Conservation (phyloP, 1,284 basidiomycete species). For the Trametes hirsuta region DNA sequence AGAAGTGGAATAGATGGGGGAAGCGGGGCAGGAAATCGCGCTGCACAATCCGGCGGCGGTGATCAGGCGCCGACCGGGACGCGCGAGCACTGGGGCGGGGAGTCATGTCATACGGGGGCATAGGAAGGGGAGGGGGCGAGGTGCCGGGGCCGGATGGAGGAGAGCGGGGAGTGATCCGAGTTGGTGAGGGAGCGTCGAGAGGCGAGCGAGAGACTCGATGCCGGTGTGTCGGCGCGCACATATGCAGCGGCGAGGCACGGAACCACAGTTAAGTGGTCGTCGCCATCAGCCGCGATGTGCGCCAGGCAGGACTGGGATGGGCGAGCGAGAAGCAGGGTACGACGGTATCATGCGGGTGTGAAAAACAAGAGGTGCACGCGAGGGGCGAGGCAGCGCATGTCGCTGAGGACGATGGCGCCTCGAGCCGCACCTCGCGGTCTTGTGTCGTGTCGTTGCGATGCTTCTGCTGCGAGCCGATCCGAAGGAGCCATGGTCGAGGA, state of each 20-base stretch:
- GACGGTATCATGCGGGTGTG: constrained; percentile 31
- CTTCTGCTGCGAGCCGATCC: constrained; percentile 48
- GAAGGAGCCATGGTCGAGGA: constrained; percentile 49
- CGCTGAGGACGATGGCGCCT: constrained; percentile 47
- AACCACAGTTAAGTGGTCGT: constrained; percentile 80
- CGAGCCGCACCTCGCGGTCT: constrained; percentile 60
- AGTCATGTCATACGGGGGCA: constrained; percentile 13
- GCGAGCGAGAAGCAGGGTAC: constrained; percentile 48
- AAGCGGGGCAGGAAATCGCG: constrained; percentile 12
- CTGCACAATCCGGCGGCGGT: constrained; percentile 27
- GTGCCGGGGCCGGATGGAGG: constrained; percentile 20
- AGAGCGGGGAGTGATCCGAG: constrained; percentile 21
- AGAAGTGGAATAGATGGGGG: constrained; percentile 12
- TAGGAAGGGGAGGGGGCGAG: constrained; percentile 16
- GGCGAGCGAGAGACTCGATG: constrained; percentile 39
- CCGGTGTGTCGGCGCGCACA: constrained; percentile 69
- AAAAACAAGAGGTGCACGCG: constrained; percentile 59
- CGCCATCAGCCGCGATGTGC: constrained; percentile 48
- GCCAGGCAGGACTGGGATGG: constrained; percentile 54
- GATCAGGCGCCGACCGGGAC: constrained; percentile 34
- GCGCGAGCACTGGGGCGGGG: constrained; percentile 15
- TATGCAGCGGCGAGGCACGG: constrained; percentile 54
- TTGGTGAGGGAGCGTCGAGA: constrained; percentile 25
- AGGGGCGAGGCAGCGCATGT: constrained; percentile 56
- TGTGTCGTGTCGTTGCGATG: constrained; percentile 65